A percentile compares a stretch with the other conserved stretches of the same genome.
phyloP scores from a whole-genome alignment of 2,329 filamentous ascomycete species.

The Fusarium begoniae region DNA sequence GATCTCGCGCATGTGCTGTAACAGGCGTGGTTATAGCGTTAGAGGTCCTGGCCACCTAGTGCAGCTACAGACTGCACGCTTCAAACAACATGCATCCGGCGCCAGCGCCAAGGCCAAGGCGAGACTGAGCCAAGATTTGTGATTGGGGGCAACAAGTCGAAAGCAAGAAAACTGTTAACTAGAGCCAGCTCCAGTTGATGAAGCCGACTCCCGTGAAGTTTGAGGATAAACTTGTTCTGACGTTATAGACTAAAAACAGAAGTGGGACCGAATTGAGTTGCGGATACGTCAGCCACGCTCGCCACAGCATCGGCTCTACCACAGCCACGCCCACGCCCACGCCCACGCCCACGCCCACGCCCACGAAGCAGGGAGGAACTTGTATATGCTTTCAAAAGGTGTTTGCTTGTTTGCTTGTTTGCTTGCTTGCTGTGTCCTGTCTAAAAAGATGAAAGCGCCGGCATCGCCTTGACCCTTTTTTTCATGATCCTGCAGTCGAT shows the following conservation, averaged over 20 bases:
- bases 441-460: neutral
- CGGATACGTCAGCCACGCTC: conserved; percentile 5
- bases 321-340: conserved; percentile 15
- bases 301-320: neutral
- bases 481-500: neutral
- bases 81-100: neutral
- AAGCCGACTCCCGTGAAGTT: conserved; percentile 18
- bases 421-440: neutral
- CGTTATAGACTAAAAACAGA: neutral
- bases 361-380: neutral
- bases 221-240: conserved; percentile 16
- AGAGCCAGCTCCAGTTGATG: neutral
- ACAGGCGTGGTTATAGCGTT: conserved; percentile 8
- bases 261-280: neutral
- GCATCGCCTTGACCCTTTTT: neutral
- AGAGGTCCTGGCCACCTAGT: neutral
- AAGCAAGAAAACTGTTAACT: neutral
- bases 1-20: conserved; percentile 14
- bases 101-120: neutral
- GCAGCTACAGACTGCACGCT: neutral
- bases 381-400: neutral
- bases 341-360: neutral
- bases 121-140: neutral
- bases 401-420: neutral
- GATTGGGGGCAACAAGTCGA: neutral